A percentile compares a stretch with the other conserved stretches of the same genome.
phyloP scores from a whole-genome alignment of 129 eudicot genomes.

The Scalesia atractyloides region DNA sequence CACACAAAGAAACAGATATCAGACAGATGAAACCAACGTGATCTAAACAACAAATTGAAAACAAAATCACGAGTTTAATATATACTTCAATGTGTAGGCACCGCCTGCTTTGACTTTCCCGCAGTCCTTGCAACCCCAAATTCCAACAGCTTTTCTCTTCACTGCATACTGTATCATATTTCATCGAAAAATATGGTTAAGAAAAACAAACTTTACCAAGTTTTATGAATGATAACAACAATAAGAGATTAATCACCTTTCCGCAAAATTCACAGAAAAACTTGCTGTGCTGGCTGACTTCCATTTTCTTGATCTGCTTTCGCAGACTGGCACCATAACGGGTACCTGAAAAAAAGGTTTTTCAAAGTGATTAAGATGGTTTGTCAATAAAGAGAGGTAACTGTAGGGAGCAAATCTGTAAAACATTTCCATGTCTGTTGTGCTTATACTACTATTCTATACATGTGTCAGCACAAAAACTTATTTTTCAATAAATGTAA shows the following conservation, averaged over 20 bases:
- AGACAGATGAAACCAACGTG: background rate
- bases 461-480: background rate
- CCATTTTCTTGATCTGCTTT: slow-evolving; percentile 96
- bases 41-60: background rate
- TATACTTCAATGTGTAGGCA: slow-evolving; percentile 93
- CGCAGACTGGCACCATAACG: slow-evolving; percentile 99
- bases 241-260: slow-evolving; percentile 46
- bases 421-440: background rate
- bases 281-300: slow-evolving; percentile 89
- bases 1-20: background rate
- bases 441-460: background rate
- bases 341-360: slow-evolving; percentile 52
- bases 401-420: background rate
- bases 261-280: slow-evolving; percentile 94
- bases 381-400: background rate
- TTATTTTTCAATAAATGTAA: background rate
- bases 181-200: background rate
- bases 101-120: slow-evolving; percentile 98
- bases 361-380: background rate
- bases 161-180: slow-evolving; percentile 65
- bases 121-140: slow-evolving; percentile 98
- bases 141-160: slow-evolving; percentile 96
- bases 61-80: background rate
- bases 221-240: background rate
- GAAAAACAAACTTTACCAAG: background rate